Evolutionary conservation across 2,329 filamentous ascomycete species (phyloP), one percentile per base, ranked within the genome.

Genomic region (Neophaeococcomyces aloes): DNA sequence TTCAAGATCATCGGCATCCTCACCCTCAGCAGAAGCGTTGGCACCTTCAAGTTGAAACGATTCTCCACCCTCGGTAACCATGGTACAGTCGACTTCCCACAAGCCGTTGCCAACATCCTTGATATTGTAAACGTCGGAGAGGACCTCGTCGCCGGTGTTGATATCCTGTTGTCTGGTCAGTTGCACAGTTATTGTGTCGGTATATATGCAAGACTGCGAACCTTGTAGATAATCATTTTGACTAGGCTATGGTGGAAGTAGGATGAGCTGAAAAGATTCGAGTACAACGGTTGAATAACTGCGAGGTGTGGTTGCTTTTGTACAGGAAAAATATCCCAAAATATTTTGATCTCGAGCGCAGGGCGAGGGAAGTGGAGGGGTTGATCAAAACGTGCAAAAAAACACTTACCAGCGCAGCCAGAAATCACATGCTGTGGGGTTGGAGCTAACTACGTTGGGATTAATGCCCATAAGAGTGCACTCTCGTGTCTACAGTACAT

Each of bases 111-210:
- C 84, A 52, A 89, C 64, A 65, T 83, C 74, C 72, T 85, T 86
- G 63, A 93, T 67, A 57, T 87, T 74, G 73, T 82, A 95, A 57
- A 84, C 91, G 72, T 96, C 89, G 61, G 91, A 93, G 79, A 96
- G 81, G 67, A 98, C 77, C 82, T 98, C 91, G 72, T 95, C 89
- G 55, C 72, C 85, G 68, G 78, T 84, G 69, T 95, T 65, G 59
- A 91, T 70, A 65, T 98, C 91, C 91, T 98, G 60, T 49, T 38
- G 31, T 39, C 37, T 35, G 47, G 47, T 21, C 44, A 45, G 42
- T 47, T 48, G 15, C 21, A 38, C 25, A 48, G 40, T 46, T 25
- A 15, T 6, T 17, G 21, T 25, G 36, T 33, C 29, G 23, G 19
- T 14, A 11, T 15, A 17, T 11, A n/a, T 53, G 29, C 25, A 21